Evolutionary conservation across 2,329 filamentous ascomycete species (phyloP).

Genomic region (Drechslerella dactyloides): DNA sequence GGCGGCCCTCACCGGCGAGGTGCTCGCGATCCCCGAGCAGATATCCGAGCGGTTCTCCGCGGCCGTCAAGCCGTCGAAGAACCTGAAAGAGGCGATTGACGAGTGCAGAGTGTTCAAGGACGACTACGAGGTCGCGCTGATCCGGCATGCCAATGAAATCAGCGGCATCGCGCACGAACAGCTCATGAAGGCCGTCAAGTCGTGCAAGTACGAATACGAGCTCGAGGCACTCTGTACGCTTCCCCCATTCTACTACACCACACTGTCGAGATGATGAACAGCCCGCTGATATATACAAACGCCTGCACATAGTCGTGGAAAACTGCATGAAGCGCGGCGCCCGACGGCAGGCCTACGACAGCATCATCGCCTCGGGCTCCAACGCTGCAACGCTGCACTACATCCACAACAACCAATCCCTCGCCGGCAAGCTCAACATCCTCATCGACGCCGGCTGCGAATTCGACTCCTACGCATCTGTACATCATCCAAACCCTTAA

Average conservation of each 20-base stretch:
- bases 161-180: slow-evolving; percentile 66
- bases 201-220: slow-evolving; percentile 70
- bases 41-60: slow-evolving; percentile 71
- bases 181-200: slow-evolving; percentile 43
- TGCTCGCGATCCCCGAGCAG: slow-evolving; percentile 80
- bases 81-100: slow-evolving; percentile 70
- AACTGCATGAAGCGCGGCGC: slow-evolving; percentile 76
- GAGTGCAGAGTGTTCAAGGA: slow-evolving; percentile 74
- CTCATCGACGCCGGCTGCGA: slow-evolving; percentile 84
- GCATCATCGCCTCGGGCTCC: slow-evolving; percentile 80
- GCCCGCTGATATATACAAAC: slow-evolving; percentile 10
- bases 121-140: slow-evolving; percentile 74
- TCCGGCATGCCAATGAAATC: slow-evolving; percentile 73
- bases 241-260: neutral
- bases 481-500: slow-evolving; percentile 5
- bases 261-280: neutral
- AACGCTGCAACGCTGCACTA: slow-evolving; percentile 89
- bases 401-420: slow-evolving; percentile 70
- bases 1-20: slow-evolving; percentile 60
- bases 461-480: slow-evolving; percentile 73
- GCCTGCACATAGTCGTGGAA: slow-evolving; percentile 66
- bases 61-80: slow-evolving; percentile 36
- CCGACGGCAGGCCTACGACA: slow-evolving; percentile 83
- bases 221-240: slow-evolving; percentile 71
- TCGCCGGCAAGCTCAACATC: slow-evolving; percentile 75